Evolutionary conservation across 202 grass and related monocot species (phyloP).

Genomic region (Alloteropsis angusta): DNA sequence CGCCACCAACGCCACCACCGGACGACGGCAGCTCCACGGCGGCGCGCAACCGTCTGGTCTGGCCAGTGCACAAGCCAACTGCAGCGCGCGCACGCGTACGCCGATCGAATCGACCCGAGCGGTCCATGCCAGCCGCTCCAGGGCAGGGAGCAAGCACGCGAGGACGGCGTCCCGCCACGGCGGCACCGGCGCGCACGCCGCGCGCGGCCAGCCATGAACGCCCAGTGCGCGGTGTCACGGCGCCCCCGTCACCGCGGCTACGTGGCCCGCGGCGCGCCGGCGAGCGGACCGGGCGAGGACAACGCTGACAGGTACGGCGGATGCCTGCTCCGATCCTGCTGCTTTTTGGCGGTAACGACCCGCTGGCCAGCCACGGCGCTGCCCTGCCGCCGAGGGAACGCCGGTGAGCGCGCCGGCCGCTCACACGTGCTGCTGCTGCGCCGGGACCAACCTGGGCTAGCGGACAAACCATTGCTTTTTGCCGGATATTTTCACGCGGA

Average conservation of each 20-base stretch:
- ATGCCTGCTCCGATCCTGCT: neutral
- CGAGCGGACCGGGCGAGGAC: neutral
- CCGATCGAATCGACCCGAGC: neutral
- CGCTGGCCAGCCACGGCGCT: slow-evolving; percentile 20
- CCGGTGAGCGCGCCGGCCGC: neutral
- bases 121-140: no score
- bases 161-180: neutral
- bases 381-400: slow-evolving; percentile 43
- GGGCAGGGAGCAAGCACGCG: neutral
- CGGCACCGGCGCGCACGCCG: neutral
- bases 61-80: neutral
- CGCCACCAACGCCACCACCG: neutral
- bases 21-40: neutral
- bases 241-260: neutral
- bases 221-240: neutral
- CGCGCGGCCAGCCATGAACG: neutral
- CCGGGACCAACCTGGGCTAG: neutral
- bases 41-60: neutral
- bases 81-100: neutral
- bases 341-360: slow-evolving; percentile 37
- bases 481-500: slow-evolving; percentile 1
- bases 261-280: slow-evolving; percentile 1
- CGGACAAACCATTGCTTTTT: slow-evolving; percentile 6
- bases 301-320: neutral
- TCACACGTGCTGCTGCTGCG: neutral